A percentile compares a stretch with the other conserved stretches of the same genome.
These are phyloP conservation scores for Austroboletus novae-zelandiae DNA, from an alignment of 1,284 basidiomycete genomes.

Conservation along the genomic window DNA sequence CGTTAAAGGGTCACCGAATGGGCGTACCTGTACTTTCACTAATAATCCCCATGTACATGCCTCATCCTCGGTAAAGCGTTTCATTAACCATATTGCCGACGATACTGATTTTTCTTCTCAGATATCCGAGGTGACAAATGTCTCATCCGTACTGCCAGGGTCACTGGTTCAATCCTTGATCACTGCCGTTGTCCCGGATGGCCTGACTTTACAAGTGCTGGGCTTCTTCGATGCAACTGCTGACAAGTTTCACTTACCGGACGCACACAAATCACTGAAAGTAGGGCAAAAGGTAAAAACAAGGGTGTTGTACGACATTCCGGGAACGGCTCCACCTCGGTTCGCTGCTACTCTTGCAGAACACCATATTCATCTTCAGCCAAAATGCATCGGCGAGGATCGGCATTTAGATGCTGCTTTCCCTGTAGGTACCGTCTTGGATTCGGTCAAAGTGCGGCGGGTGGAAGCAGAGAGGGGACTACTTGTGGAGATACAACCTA, in stretches of 20 bases:
- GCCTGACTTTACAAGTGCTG: conserved; percentile 87
- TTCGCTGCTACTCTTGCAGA: conserved; percentile 80
- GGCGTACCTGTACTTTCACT: conserved; percentile 65
- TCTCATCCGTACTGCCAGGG: conserved; percentile 85
- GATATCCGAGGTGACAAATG: conserved; percentile 76
- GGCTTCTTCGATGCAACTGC: conserved; percentile 94
- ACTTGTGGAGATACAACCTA: conserved; percentile 63
- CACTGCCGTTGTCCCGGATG: conserved; percentile 75
- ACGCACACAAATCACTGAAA: conserved; percentile 59
- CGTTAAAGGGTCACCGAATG: conserved; percentile 64
- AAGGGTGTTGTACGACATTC: conserved; percentile 82
- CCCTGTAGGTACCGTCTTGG: conserved; percentile 72
- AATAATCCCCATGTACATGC: conserved; percentile 47
- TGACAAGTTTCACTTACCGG: conserved; percentile 76
- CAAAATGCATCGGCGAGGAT: conserved; percentile 30
- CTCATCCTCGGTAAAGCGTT: conserved; percentile 49
- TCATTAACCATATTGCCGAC: conserved; percentile 16
- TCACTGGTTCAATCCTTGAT: conserved; percentile 83
- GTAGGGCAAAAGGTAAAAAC: conserved; percentile 88
- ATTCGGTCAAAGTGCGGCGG: conserved; percentile 68
- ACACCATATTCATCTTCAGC: conserved; percentile 64
- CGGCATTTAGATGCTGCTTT: conserved; percentile 54
- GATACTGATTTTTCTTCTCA: conserved; percentile 23
- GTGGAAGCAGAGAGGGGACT: conserved; percentile 84
- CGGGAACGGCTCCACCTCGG: conserved; percentile 65